A percentile compares a stretch with the other conserved stretches of the same genome.
Conservation (phyloP, 805 yeast genomes). For the Metschnikowia lochheadii region DNA sequence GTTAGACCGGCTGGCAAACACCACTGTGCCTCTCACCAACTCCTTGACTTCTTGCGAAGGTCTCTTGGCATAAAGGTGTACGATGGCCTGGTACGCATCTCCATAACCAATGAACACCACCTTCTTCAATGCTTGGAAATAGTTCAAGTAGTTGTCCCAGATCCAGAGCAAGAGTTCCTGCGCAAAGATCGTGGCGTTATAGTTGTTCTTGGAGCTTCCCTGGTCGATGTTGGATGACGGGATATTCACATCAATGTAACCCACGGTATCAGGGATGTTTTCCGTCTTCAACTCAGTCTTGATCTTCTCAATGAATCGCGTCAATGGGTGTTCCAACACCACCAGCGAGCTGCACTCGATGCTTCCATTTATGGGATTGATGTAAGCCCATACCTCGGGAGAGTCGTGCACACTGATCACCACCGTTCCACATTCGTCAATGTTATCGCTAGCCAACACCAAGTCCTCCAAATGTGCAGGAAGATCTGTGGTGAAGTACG, state of each 20-base stretch:
- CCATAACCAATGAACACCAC: slow-evolving; percentile 85
- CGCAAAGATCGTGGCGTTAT: slow-evolving; percentile 60
- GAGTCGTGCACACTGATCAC: slow-evolving; percentile 83
- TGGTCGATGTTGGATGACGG: slow-evolving; percentile 42
- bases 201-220: slow-evolving; percentile 17
- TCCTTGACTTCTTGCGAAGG: slow-evolving; percentile 48
- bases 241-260: slow-evolving; percentile 78
- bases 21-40: slow-evolving; percentile 65
- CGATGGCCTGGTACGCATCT: slow-evolving; percentile 81
- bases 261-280: slow-evolving; percentile 40
- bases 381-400: slow-evolving; percentile 85
- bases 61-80: slow-evolving; percentile 84
- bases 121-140: slow-evolving; percentile 60
- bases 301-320: slow-evolving; percentile 55
- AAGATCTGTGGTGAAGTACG: slow-evolving; percentile 33
- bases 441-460: slow-evolving; percentile 65
- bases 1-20: slow-evolving; percentile 63
- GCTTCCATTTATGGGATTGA: slow-evolving; percentile 74
- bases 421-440: slow-evolving; percentile 60
- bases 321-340: slow-evolving; percentile 66
- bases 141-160: slow-evolving; percentile 88
- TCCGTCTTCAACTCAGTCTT: slow-evolving; percentile 32
- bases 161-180: slow-evolving; percentile 75
- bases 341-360: slow-evolving; percentile 70
- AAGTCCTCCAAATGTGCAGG: slow-evolving; percentile 57